Conservation (phyloP, 2,329 filamentous ascomycete species). For the Aspergillus piperis region DNA sequence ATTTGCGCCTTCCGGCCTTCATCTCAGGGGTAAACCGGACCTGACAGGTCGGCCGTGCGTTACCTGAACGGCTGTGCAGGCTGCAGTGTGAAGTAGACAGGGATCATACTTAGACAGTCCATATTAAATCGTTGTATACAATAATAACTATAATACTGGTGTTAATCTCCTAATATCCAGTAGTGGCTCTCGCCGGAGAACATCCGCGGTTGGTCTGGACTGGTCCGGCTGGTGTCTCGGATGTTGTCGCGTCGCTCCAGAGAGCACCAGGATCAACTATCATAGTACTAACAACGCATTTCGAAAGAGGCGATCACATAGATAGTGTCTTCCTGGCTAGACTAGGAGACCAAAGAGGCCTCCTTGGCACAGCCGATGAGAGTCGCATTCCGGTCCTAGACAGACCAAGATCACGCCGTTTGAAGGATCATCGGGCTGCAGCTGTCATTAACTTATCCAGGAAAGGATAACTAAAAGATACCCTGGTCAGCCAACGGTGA, state of each 20-base stretch:
- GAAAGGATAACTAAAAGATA: background rate
- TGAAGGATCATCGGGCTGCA: slow-evolving; percentile 16
- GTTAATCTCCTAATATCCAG: background rate
- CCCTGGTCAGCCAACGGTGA: slow-evolving; percentile 1
- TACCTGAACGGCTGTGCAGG: too few species aligned
- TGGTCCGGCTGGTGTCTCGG: background rate
- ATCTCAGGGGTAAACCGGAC: slow-evolving; percentile 4
- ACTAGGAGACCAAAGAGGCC: too few species aligned
- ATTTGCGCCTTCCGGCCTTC: slow-evolving; percentile 8
- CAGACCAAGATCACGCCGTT: slow-evolving; percentile 11
- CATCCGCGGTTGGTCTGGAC: background rate
- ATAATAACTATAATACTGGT: background rate
- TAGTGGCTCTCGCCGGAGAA: background rate
- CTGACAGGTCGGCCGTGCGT: slow-evolving; percentile 12
- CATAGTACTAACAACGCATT: background rate
- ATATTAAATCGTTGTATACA: background rate
- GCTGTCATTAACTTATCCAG: slow-evolving; percentile 11
- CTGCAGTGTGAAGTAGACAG: too few species aligned
- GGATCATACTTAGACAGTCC: too few species aligned
- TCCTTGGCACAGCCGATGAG: background rate
- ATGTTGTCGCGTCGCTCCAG: background rate
- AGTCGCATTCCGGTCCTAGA: background rate
- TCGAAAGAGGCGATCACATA: background rate
- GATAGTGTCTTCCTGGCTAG: background rate
- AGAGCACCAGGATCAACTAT: background rate